Conservation (phyloP, 2,329 filamentous ascomycete genomes). For the Akanthomyces uredinophilus region DNA sequence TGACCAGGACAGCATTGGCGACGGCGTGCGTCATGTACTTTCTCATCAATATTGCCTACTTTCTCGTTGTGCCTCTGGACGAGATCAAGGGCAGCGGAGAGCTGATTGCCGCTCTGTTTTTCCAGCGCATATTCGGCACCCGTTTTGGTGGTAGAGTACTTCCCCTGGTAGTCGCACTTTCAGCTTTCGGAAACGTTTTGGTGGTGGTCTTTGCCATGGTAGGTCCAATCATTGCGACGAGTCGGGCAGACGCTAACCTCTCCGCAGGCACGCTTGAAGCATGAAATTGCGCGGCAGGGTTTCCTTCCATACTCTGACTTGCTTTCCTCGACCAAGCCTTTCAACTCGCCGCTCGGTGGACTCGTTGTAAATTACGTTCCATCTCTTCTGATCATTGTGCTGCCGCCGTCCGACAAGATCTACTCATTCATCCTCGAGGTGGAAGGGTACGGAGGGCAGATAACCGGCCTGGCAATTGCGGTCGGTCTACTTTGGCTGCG, state of each 20-base stretch:
- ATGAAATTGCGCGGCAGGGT: conserved; percentile 67
- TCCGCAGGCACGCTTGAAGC: conserved; percentile 58
- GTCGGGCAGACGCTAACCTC: conserved; percentile 14
- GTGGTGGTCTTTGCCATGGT: conserved; percentile 65
- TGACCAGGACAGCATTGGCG: conserved; percentile 53
- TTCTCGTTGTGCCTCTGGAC: conserved; percentile 61
- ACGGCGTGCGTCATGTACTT: conserved; percentile 61
- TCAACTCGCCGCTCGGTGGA: conserved; percentile 62
- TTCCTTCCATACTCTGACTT: conserved; percentile 59
- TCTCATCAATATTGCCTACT: conserved; percentile 59
- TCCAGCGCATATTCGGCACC: conserved; percentile 57
- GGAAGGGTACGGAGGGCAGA: conserved; percentile 61
- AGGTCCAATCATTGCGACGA: conserved; percentile 21
- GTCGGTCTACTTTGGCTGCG: conserved; percentile 58
- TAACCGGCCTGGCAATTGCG: conserved; percentile 53
- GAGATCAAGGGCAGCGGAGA: conserved; percentile 63
- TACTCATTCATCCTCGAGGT: conserved; percentile 72
- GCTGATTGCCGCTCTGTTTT: conserved; percentile 63
- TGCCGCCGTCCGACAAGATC: conserved; percentile 59
- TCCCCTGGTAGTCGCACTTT: conserved; percentile 60
- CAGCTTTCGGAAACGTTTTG: conserved; percentile 67
- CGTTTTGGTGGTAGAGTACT: conserved; percentile 53
- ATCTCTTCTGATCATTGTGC: conserved; percentile 58
- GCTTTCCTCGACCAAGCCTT: conserved; percentile 61
- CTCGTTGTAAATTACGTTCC: conserved; percentile 65